phyloP scores from a whole-genome alignment of 208 protist species.

The Naegleria fowleri region DNA sequence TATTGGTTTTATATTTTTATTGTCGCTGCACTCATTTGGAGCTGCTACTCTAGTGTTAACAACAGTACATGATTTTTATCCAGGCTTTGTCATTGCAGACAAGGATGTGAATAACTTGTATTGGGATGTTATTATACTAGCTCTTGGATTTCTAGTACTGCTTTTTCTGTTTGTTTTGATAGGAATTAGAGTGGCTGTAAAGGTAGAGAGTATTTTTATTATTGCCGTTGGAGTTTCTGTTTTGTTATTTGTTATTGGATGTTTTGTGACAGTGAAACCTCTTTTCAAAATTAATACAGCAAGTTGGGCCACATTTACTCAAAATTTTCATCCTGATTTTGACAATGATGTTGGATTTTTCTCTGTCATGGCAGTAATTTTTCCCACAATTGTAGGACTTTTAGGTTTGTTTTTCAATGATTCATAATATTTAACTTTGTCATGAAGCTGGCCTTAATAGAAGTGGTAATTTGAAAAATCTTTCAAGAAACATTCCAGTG shows the following conservation, averaged over 20 bases:
- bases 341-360: conserved; percentile 40
- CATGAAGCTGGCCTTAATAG: conserved; percentile 55
- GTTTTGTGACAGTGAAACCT: neutral
- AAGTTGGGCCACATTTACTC: neutral
- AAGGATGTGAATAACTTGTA: neutral
- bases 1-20: neutral
- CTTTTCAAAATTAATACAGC: neutral
- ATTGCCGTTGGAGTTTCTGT: neutral
- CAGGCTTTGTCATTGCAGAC: neutral
- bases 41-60: neutral
- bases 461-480: conserved; percentile 56
- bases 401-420: conserved; percentile 35
- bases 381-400: conserved; percentile 64
- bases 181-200: neutral
- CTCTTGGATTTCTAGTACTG: neutral
- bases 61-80: neutral
- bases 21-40: neutral
- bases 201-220: neutral
- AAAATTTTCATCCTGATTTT: neutral
- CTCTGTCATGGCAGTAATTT: conserved; percentile 55
- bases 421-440: too few species aligned
- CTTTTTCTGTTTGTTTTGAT: neutral
- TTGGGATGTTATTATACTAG: neutral
- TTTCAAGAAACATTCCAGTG: conserved; percentile 50
- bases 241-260: neutral